phyloP scores from a whole-genome alignment of 75 land plant species.

The Pinus taeda region DNA sequence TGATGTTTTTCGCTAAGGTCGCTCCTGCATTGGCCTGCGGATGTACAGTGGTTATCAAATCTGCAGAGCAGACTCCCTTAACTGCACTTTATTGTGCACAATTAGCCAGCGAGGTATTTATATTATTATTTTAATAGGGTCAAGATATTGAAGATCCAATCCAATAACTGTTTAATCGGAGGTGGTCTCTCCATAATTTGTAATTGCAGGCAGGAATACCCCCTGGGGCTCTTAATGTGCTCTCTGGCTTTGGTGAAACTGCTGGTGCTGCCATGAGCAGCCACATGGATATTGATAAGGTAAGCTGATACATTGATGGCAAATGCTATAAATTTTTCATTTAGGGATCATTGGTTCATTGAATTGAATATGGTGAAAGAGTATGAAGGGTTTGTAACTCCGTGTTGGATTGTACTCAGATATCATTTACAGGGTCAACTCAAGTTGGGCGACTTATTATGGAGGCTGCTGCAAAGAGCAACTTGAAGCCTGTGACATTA shows the following conservation, averaged over 20 bases:
- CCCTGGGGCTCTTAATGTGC: slow-evolving; percentile 74
- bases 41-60: no score
- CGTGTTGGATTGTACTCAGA: slow-evolving; percentile 18
- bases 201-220: slow-evolving; percentile 33
- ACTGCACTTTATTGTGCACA: no score
- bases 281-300: slow-evolving; percentile 96
- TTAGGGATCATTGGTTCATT: no score
- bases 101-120: no score
- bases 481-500: slow-evolving; percentile 29
- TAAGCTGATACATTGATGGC: slow-evolving; percentile 4
- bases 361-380: no score
- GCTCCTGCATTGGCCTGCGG: no score
- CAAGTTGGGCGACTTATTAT: slow-evolving; percentile 43
- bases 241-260: slow-evolving; percentile 81
- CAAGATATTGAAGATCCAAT: no score
- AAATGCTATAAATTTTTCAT: background rate
- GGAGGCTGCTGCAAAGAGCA: slow-evolving; percentile 34
- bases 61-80: no score
- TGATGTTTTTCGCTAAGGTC: no score
- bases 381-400: background rate
- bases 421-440: slow-evolving; percentile 92
- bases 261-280: slow-evolving; percentile 80
- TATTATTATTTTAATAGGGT: no score
- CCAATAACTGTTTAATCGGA: no score
- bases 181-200: no score